Evolutionary conservation across 257 asterid genomes (phyloP).

Genomic region (Dorcoceras hygrometricum): DNA sequence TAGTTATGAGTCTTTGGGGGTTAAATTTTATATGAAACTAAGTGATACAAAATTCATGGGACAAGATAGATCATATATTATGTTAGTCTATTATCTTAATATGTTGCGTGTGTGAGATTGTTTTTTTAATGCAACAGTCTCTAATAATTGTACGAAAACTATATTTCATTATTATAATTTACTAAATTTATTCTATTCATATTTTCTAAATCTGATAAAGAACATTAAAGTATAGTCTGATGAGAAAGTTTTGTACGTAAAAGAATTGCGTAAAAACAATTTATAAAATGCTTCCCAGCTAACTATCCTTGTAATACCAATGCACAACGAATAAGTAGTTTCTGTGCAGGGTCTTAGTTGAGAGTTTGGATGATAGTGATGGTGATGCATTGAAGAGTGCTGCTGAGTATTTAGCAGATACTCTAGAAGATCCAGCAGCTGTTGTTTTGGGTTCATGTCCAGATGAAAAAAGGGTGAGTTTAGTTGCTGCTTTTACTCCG

Average conservation of each 20-base stretch:
- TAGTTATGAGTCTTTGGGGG: too few species aligned
- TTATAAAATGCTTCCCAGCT: too few species aligned
- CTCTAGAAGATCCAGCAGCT: slow-evolving; percentile 77
- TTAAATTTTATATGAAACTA: too few species aligned
- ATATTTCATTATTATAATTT: too few species aligned
- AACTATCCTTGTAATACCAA: neutral
- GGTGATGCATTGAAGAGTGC: slow-evolving; percentile 79
- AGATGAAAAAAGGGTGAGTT: slow-evolving; percentile 69
- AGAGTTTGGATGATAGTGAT: slow-evolving; percentile 81
- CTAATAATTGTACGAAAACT: neutral
- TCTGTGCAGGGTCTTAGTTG: slow-evolving; percentile 61
- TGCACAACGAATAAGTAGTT: neutral
- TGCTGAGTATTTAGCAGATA: slow-evolving; percentile 63
- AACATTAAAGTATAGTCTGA: too few species aligned
- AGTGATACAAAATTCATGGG: too few species aligned
- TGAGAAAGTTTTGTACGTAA: too few species aligned
- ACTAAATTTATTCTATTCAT: too few species aligned
- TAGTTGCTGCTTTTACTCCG: slow-evolving; percentile 75
- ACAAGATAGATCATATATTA: too few species aligned
- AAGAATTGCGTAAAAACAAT: too few species aligned
- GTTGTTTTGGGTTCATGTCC: slow-evolving; percentile 85
- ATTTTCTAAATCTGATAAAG: too few species aligned
- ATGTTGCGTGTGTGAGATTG: neutral
- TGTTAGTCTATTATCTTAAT: too few species aligned
- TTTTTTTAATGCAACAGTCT: neutral